phyloP scores from a whole-genome alignment of 768 basidiomycete genomes.

The Flagelloscypha sp. region DNA sequence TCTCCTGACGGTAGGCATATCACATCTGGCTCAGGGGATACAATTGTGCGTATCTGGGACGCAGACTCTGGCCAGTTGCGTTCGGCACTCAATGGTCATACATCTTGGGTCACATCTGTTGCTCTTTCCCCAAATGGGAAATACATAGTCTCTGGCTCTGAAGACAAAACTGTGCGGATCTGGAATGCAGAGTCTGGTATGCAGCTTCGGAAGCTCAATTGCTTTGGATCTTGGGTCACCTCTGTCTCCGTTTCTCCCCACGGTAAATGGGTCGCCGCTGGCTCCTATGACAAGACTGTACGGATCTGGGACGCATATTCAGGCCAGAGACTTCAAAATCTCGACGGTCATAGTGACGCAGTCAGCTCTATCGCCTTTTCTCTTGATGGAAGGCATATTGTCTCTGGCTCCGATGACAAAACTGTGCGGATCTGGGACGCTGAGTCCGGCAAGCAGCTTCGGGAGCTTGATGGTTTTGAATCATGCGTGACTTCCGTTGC shows the following conservation, averaged over 20 bases:
- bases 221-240: no score
- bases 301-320: slow-evolving; percentile 18
- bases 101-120: slow-evolving; percentile 73
- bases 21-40: slow-evolving; percentile 60
- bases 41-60: background rate
- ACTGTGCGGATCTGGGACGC: slow-evolving; percentile 18
- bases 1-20: slow-evolving; percentile 59
- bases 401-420: slow-evolving; percentile 20
- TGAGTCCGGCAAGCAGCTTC: slow-evolving; percentile 2
- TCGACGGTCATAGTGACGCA: slow-evolving; percentile 12
- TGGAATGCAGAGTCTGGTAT: no score
- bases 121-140: slow-evolving; percentile 72
- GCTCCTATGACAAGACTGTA: slow-evolving; percentile 16
- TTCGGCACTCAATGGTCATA: slow-evolving; percentile 29
- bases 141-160: slow-evolving; percentile 83
- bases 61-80: no score
- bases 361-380: slow-evolving; percentile 18
- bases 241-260: slow-evolving; percentile 17
- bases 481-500: slow-evolving; percentile 10
- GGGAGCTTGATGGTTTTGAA: slow-evolving; percentile 11
- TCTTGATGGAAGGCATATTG: slow-evolving; percentile 17
- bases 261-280: slow-evolving; percentile 16
- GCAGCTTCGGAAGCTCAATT: no score
- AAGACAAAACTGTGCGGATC: slow-evolving; percentile 39
- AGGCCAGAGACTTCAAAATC: slow-evolving; percentile 5